Percentiles rank a stretch among this genome's conserved stretches.
Evolutionary conservation across 1,139 yeast species (phyloP).

Genomic region (Kurtzmaniella quercitrusa): DNA sequence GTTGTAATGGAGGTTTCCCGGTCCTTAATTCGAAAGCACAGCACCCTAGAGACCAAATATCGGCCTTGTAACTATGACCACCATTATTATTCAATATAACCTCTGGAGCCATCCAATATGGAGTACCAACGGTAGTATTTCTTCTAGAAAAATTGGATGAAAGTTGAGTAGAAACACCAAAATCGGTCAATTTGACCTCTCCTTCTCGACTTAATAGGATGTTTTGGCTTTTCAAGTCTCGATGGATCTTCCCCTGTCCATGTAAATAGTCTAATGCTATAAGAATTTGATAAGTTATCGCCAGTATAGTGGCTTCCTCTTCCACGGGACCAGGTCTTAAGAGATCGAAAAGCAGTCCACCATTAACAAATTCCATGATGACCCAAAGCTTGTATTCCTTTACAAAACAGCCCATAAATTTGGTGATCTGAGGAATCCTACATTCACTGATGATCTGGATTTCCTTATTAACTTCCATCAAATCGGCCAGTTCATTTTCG

Average conservation of each 20-base stretch:
- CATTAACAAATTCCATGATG: slow-evolving; percentile 78
- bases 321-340: slow-evolving; percentile 55
- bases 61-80: slow-evolving; percentile 86
- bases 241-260: slow-evolving; percentile 73
- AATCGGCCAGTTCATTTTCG: slow-evolving; percentile 71
- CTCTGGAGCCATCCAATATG: slow-evolving; percentile 99
- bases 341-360: slow-evolving; percentile 76
- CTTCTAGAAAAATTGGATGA: slow-evolving; percentile 73
- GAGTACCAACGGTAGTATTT: slow-evolving; percentile 95
- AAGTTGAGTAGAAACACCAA: slow-evolving; percentile 90
- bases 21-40: slow-evolving; percentile 80
- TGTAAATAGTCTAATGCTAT: slow-evolving; percentile 70
- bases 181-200: slow-evolving; percentile 89
- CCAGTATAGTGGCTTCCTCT: slow-evolving; percentile 47
- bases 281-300: slow-evolving; percentile 57
- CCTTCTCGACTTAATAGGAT: slow-evolving; percentile 64
- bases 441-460: slow-evolving; percentile 76
- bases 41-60: slow-evolving; percentile 94
- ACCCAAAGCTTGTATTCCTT: slow-evolving; percentile 81
- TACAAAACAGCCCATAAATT: slow-evolving; percentile 77
- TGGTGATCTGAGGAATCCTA: slow-evolving; percentile 63
- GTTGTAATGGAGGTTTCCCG: slow-evolving; percentile 80
- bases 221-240: slow-evolving; percentile 86
- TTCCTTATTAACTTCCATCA: slow-evolving; percentile 76
- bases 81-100: slow-evolving; percentile 71